Percentiles rank a stretch among this genome's conserved stretches.
Evolutionary conservation across 305 asterid genomes (phyloP).

Genomic region (Coffea humblotiana): DNA sequence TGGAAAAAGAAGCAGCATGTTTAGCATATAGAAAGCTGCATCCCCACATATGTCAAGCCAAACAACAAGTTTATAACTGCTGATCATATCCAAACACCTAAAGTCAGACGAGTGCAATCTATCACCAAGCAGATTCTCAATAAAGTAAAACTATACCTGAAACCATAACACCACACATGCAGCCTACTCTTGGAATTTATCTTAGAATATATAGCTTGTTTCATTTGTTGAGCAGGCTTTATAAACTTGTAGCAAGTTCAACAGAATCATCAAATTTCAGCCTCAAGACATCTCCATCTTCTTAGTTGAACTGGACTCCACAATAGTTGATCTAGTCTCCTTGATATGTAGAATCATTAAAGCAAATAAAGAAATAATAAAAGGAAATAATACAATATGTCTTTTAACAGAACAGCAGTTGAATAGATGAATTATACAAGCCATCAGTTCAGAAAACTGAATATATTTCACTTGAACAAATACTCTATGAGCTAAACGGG

Average conservation of each 20-base stretch:
- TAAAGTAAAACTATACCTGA: background rate
- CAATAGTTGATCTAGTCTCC: background rate
- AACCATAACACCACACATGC: background rate
- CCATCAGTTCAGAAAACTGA: background rate
- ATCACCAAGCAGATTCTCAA: background rate
- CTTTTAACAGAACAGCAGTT: background rate
- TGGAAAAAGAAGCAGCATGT: background rate
- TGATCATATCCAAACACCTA: background rate
- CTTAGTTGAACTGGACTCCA: too few relatives aligned
- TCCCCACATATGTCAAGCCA: background rate
- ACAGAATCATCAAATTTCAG: background rate
- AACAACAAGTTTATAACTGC: background rate
- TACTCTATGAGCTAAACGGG: background rate
- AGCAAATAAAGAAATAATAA: background rate
- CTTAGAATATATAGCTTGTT: background rate
- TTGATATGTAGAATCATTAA: background rate
- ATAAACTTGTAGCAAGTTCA: too few relatives aligned
- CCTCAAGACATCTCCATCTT: background rate
- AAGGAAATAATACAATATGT: background rate
- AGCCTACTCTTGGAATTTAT: constrained; percentile 1
- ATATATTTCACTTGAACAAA: background rate
- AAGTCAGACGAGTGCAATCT: background rate
- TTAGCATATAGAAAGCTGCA: background rate
- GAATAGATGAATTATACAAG: background rate
- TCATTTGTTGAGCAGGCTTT: background rate